Evolutionary conservation across 768 basidiomycete species (phyloP).

Genomic region (Mycena kentingensis): DNA sequence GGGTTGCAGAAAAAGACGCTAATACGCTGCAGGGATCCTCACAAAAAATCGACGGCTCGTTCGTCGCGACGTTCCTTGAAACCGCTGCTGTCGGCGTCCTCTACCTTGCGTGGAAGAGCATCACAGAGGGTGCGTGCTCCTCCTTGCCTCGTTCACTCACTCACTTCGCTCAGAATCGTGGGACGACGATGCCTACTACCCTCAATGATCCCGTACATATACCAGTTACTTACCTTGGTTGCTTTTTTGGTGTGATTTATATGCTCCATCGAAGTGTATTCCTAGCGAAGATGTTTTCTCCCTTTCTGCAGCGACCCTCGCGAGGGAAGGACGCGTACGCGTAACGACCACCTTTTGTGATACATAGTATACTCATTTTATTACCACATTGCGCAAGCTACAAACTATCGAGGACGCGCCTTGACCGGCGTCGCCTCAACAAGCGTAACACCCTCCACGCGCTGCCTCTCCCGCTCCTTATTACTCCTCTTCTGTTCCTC

Average conservation of each 20-base stretch:
- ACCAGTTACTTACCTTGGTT: neutral
- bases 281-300: neutral
- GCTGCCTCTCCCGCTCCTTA: constrained; percentile 27
- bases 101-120: constrained; percentile 67
- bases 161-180: constrained; percentile 44
- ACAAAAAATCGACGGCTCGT: constrained; percentile 78
- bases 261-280: neutral
- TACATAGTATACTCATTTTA: constrained; percentile 19
- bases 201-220: constrained; percentile 29
- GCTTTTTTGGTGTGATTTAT: neutral
- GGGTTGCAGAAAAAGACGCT: constrained; percentile 42
- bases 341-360: constrained; percentile 3
- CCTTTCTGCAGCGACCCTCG: neutral
- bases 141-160: neutral
- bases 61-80: constrained; percentile 73
- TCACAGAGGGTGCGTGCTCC: constrained; percentile 62
- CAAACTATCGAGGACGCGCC: constrained; percentile 20
- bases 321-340: constrained; percentile 2
- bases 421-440: constrained; percentile 61
- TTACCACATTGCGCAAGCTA: constrained; percentile 8
- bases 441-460: constrained; percentile 40
- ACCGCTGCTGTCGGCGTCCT: constrained; percentile 58
- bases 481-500: constrained; percentile 25
- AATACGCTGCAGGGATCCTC: constrained; percentile 28
- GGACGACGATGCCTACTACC: constrained; percentile 52